Percentiles rank a stretch among this genome's conserved stretches.
These are phyloP conservation scores for Sanghuangporus weigelae DNA, from an alignment of 1,284 basidiomycete genomes.

Conservation along the genomic window DNA sequence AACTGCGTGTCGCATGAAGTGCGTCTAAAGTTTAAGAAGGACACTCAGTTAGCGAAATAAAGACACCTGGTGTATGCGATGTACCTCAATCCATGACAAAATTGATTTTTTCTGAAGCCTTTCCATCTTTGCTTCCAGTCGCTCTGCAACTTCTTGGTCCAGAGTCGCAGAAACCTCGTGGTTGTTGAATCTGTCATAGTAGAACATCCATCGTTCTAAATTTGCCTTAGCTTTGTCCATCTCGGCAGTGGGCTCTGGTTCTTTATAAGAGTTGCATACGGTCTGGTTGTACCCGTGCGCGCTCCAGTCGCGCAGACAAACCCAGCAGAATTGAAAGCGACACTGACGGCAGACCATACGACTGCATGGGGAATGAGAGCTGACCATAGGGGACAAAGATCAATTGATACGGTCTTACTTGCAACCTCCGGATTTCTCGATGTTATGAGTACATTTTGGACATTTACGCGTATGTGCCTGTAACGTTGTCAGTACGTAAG, in stretches of 20 bases:
- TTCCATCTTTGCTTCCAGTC: conserved; percentile 66
- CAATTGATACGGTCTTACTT: conserved; percentile 37
- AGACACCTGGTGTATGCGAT: neutral
- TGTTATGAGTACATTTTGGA: conserved; percentile 58
- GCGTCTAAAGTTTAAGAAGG: conserved; percentile 27
- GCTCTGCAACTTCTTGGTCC: conserved; percentile 52
- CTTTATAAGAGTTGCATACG: conserved; percentile 63
- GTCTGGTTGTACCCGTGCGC: conserved; percentile 58
- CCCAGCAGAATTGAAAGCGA: conserved; percentile 65
- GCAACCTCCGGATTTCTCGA: conserved; percentile 72
- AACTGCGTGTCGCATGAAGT: conserved; percentile 62
- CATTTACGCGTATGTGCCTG: conserved; percentile 64
- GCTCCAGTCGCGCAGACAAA: conserved; percentile 62
- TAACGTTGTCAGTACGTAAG: neutral
- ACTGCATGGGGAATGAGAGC: conserved; percentile 13
- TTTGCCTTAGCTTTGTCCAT: conserved; percentile 48
- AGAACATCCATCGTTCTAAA: conserved; percentile 64
- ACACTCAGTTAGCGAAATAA: neutral
- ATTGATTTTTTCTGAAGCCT: conserved; percentile 54
- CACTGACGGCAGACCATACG: conserved; percentile 57
- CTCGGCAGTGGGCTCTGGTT: conserved; percentile 46
- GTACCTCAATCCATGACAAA: conserved; percentile 66
- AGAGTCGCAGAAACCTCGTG: conserved; percentile 64
- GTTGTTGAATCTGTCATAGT: conserved; percentile 63
- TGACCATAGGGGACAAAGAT: neutral